Evolutionary conservation across 139 green algal species (phyloP).

Genomic region (Dunaliella sp.): DNA sequence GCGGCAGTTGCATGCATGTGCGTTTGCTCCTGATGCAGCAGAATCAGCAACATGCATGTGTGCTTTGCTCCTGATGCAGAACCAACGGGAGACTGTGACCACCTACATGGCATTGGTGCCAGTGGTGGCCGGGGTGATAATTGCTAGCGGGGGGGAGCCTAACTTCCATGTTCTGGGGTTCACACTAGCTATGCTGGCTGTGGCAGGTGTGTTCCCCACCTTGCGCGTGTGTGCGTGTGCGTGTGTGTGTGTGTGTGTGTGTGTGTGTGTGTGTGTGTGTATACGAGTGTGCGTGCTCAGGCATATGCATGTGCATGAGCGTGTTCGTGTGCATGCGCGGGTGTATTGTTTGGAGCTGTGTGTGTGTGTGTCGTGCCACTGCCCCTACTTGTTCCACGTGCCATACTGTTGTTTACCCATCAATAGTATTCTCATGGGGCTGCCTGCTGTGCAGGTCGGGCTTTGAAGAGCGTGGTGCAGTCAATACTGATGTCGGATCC

Average conservation of each 20-base stretch:
- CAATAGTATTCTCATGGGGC: too few relatives aligned
- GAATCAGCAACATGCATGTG: background rate
- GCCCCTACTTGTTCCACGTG: too few relatives aligned
- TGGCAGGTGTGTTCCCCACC: background rate
- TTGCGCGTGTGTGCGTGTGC: background rate
- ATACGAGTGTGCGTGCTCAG: background rate
- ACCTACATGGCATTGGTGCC: conserved; percentile 88
- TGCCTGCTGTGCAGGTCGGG: background rate
- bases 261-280: background rate
- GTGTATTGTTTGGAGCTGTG: background rate
- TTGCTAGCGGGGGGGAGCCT: conserved; percentile 86
- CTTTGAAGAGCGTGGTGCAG: conserved; percentile 77
- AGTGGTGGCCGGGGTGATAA: conserved; percentile 84
- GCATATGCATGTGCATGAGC: background rate
- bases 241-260: background rate
- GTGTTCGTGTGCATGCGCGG: background rate
- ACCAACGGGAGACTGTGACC: conserved; percentile 42
- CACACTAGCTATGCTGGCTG: conserved; percentile 54
- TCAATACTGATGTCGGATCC: conserved; percentile 52
- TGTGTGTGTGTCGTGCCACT: too few relatives aligned
- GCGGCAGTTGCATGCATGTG: background rate
- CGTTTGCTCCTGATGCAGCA: too few relatives aligned
- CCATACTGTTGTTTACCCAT: too few relatives aligned
- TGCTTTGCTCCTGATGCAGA: background rate
- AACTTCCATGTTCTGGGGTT: conserved; percentile 87